Evolutionary conservation across 2,329 filamentous ascomycete genomes (phyloP).

Genomic region (Exserohilum turcica): DNA sequence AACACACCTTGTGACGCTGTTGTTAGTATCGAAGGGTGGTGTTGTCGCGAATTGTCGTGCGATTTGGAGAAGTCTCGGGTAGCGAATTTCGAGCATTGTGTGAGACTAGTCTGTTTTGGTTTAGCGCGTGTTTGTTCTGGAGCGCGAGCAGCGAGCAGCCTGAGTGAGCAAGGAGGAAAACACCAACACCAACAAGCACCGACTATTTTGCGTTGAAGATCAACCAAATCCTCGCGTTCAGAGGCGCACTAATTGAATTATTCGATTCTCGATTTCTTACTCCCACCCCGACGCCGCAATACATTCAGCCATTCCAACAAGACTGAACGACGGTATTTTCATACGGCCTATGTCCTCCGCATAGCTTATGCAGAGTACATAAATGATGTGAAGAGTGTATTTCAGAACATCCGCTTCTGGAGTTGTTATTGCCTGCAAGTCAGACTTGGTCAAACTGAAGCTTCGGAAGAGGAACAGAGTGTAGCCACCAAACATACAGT

Average conservation of each 20-base stretch:
- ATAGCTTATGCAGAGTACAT: not conserved
- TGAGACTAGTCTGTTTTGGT: slow-evolving; percentile 11
- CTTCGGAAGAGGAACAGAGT: not conserved
- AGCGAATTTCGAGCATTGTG: slow-evolving; percentile 20
- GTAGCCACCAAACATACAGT: not conserved
- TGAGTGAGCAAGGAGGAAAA: too few species aligned
- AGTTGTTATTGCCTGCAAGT: too few species aligned
- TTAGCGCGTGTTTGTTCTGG: slow-evolving; percentile 2
- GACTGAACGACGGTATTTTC: not conserved
- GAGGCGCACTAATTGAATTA: not conserved
- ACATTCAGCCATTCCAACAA: not conserved
- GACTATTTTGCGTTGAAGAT: not conserved
- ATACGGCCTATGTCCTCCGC: not conserved
- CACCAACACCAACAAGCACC: slow-evolving; percentile 4
- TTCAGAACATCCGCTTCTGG: not conserved
- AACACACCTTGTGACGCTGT: slow-evolving; percentile 46
- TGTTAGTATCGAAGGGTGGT: slow-evolving; percentile 41
- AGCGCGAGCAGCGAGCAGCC: not conserved
- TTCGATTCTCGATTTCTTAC: not conserved
- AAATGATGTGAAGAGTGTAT: too few species aligned
- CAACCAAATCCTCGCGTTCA: not conserved
- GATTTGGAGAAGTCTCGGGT: slow-evolving; percentile 9
- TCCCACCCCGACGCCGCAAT: not conserved
- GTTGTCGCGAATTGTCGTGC: slow-evolving; percentile 27
- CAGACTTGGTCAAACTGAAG: not conserved